Evolutionary conservation across 1,284 basidiomycete genomes (phyloP).

Genomic region (Trametes polyzona): DNA sequence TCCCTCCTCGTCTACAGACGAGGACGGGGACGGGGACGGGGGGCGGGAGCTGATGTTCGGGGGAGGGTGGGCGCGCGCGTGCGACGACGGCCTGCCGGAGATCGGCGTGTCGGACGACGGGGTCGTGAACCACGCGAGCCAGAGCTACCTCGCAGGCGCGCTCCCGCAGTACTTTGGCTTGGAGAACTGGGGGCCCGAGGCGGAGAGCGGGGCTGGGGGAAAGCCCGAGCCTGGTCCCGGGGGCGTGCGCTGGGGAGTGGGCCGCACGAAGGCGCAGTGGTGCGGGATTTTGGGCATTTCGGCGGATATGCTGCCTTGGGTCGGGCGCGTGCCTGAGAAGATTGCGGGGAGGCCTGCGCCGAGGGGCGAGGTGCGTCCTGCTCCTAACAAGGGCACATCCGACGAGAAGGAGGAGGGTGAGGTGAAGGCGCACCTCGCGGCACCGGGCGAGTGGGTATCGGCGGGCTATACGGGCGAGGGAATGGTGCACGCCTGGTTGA

Average conservation of each 20-base stretch:
- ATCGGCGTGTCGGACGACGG: slow-evolving; percentile 50
- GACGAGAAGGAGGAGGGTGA: neutral
- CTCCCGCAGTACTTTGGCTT: slow-evolving; percentile 49
- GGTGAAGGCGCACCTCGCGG: slow-evolving; percentile 19
- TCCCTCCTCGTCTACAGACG: too few species aligned
- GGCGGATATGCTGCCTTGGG: slow-evolving; percentile 48
- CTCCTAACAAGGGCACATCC: too few species aligned
- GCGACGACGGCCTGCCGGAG: slow-evolving; percentile 40
- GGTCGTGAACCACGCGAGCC: slow-evolving; percentile 37
- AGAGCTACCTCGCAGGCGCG: slow-evolving; percentile 43
- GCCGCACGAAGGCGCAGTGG: slow-evolving; percentile 52
- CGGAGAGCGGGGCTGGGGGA: neutral
- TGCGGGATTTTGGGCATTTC: slow-evolving; percentile 57
- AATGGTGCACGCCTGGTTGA: slow-evolving; percentile 69
- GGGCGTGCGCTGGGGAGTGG: slow-evolving; percentile 37
- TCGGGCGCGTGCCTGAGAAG: slow-evolving; percentile 45
- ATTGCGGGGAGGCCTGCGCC: slow-evolving; percentile 40
- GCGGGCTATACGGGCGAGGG: slow-evolving; percentile 70
- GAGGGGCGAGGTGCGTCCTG: neutral
- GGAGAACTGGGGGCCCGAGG: slow-evolving; percentile 44
- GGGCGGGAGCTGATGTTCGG: slow-evolving; percentile 67
- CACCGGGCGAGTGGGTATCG: slow-evolving; percentile 52
- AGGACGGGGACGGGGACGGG: too few species aligned
- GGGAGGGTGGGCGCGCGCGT: slow-evolving; percentile 46
- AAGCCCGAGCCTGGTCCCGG: slow-evolving; percentile 7